These are phyloP conservation scores for Cercophora sp. DNA, from an alignment of 495 filamentous ascomycete species.

Conservation along the genomic window DNA sequence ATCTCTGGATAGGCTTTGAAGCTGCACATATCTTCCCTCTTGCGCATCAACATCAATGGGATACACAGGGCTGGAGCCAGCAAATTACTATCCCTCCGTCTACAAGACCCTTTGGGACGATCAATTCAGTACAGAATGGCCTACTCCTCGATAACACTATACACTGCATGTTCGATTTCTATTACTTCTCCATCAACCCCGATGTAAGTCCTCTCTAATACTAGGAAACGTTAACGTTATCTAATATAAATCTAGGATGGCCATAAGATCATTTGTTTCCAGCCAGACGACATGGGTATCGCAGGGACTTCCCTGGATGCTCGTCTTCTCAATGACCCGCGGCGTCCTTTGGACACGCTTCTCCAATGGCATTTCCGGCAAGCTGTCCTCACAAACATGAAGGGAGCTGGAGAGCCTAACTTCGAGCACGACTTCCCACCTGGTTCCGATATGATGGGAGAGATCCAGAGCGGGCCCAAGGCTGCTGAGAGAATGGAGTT, in stretches of 20 bases:
- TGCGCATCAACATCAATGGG: conserved; percentile 6
- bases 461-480: too few relatives aligned
- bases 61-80: background rate
- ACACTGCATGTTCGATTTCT: conserved; percentile 1
- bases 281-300: conserved; percentile 19
- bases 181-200: conserved; percentile 28
- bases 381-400: conserved; percentile 1
- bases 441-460: too few relatives aligned
- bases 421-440: too few relatives aligned
- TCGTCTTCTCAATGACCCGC: conserved; percentile 3
- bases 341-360: background rate
- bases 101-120: background rate
- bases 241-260: too few relatives aligned
- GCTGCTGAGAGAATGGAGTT: background rate
- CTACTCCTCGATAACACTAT: conserved; percentile 2
- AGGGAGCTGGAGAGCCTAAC: too few relatives aligned
- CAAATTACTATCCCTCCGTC: conserved; percentile 3
- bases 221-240: conserved; percentile 21
- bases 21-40: too few relatives aligned
- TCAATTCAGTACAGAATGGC: conserved; percentile 10
- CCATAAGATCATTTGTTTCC: conserved; percentile 37
- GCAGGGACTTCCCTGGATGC: conserved; percentile 15
- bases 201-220: conserved; percentile 28
- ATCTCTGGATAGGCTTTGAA: too few relatives aligned
- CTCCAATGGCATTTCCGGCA: conserved; percentile 6